Evolutionary conservation across 148 eudicot genomes (phyloP), one percentile per base, ranked within the genome.

Genomic region (Spergularia marina): DNA sequence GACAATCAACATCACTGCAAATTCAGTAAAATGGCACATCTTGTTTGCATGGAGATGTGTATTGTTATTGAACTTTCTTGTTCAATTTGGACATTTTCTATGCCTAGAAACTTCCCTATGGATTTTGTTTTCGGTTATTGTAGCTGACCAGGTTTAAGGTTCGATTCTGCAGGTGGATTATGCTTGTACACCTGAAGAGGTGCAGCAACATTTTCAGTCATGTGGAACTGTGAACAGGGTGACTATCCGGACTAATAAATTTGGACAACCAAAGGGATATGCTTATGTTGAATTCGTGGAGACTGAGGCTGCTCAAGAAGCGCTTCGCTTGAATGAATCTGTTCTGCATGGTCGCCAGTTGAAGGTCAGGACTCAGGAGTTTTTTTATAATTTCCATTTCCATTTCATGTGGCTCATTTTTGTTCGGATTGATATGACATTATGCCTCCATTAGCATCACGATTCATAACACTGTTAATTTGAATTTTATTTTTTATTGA

Each of bases 181-280:
- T 83, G 83, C 93, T 62, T 92, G 97, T 78, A 92, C 97, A 2
- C 97, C 97, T 64, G 97, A 92, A 84, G 97, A 90, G 69, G 95
- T 92, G 70, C 97, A 92, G 79, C 97, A 88, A 83, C 97, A 92
- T 82, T 92, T 92, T 77, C 93, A 89, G 84, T 79, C 91, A 52
- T 90, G 97, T 84, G 97, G 97, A 58, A 92, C 97, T 2, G 95
- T 92, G 53, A 92, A 92, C 76, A 85, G 97, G 65, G 93, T 90
- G 47, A 92, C 97, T 30, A 92, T 92, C 53, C 83, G 90, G 69
- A 88, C 91, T 16, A 83, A 84, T 78, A 92, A 92, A 78, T 90
- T 64, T 80, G 94, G 97, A 64, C 97, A 92, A 73, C 97, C 97
- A 36, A 92, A 90, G 81, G 97, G 97, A 39, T 92, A 87, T 82